Evolutionary conservation across 352 stramenopile species (phyloP), one percentile per base, ranked within the genome.

Genomic region (Pythium dissimile): DNA sequence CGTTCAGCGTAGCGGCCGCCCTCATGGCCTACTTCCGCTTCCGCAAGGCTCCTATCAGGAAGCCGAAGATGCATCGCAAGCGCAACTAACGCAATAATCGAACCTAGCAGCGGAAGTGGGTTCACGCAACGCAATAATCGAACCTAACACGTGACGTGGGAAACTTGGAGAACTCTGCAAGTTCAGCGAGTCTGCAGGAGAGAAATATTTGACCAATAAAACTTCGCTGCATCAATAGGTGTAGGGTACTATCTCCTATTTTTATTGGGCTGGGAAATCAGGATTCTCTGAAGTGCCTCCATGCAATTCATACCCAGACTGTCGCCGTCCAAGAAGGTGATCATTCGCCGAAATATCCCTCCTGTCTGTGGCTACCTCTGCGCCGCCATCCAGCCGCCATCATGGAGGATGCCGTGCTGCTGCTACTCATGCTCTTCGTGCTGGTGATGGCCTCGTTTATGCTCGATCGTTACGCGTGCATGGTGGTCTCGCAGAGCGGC

Each of bases 391-490:
- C 20, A 39, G 30, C 10, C 18, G 52, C 28, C 35, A 71, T 46
- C 5, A 94, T 94, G 82, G 82, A 92, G 53, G 85, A 92, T 66
- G 80, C 77, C 13, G 77, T 94, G 66, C 66, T 94, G 46, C 62
- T 94, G 58, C 76, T 94, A 60, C 65, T 82, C 37, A 88, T 94
- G 78, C 77, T 94, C 63, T 86, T 94, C 62, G 77, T 92, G 66
- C 76, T 92, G 60, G 85, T 94, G 54, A 91, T 94, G 75, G 81
- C 81, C 28, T 94, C 84, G 59, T 94, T 87, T 71, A 82, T 92
- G 75, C 70, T 94, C 32, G 84, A 90, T 54, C 80, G 80, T 34
- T 90, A 88, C 72, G 80, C 84, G 48, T 90, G 80, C 55, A 92
- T 91, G 76, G 26, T 92, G n/a, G 57, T 94, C 41, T 94, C 84